phyloP scores from a whole-genome alignment of 1,139 yeast genomes.

The Blastobotrys arbuscula region DNA sequence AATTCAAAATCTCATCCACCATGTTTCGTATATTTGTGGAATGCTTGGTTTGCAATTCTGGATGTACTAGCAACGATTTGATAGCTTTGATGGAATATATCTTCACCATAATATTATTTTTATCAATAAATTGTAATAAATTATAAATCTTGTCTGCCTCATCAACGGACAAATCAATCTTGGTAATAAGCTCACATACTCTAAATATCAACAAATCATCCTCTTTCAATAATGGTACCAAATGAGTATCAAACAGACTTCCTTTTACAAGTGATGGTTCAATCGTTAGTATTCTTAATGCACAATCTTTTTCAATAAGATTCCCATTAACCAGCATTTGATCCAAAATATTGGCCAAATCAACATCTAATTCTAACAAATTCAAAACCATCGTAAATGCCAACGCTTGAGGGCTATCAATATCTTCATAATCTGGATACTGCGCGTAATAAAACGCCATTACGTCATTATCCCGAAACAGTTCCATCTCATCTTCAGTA shows the following conservation, averaged over 20 bases:
- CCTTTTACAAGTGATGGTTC: background rate
- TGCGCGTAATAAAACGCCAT: slow-evolving; percentile 2
- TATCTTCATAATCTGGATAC: slow-evolving; percentile 12
- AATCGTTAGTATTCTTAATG: slow-evolving; percentile 3
- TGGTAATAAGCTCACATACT: slow-evolving; percentile 5
- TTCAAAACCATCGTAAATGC: background rate
- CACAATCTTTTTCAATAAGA: slow-evolving; percentile 7
- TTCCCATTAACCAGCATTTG: background rate
- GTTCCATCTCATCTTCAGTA: slow-evolving; percentile 14
- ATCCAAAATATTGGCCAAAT: background rate
- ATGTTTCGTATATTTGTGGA: slow-evolving; percentile 10
- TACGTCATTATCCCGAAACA: slow-evolving; percentile 16
- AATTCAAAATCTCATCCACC: slow-evolving; percentile 14
- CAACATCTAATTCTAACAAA: background rate
- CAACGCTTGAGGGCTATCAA: slow-evolving; percentile 4
- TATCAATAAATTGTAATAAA: background rate
- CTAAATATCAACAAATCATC: slow-evolving; percentile 1
- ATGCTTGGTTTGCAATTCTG: slow-evolving; percentile 9
- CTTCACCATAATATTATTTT: slow-evolving; percentile 1
- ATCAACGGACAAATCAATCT: background rate
- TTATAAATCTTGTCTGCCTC: background rate
- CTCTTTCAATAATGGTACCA: background rate
- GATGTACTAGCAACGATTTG: background rate
- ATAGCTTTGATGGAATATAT: slow-evolving; percentile 7
- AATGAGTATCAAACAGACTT: background rate